Evolutionary conservation across 495 filamentous ascomycete species (phyloP).

Genomic region (Umbilicaria muhlenbergii): DNA sequence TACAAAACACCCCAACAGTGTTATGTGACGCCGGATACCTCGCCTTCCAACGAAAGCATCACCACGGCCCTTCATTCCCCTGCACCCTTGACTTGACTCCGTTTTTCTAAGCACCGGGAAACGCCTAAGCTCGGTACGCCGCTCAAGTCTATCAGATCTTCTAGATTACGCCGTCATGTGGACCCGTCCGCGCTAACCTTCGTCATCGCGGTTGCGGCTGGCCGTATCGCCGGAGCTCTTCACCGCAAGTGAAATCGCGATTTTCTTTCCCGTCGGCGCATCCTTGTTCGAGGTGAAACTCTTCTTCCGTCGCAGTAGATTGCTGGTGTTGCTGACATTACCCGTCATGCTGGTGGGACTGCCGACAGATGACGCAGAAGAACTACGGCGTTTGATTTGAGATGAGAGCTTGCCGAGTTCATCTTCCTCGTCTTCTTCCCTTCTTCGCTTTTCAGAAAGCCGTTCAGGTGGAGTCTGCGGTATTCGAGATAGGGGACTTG

Average conservation of each 20-base stretch:
- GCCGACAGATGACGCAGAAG: conserved; percentile 22
- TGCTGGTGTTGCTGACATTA: neutral
- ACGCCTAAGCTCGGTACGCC: neutral
- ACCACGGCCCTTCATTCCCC: no score
- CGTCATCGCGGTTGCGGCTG: neutral
- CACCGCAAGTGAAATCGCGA: conserved; percentile 17
- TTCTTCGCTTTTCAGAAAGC: conserved; percentile 77
- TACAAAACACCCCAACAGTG: no score
- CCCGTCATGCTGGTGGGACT: conserved; percentile 12
- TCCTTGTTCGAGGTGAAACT: conserved; percentile 13
- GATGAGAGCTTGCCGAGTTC: conserved; percentile 57
- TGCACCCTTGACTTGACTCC: neutral
- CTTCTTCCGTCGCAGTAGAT: conserved; percentile 25
- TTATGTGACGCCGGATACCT: no score
- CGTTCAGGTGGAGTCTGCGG: conserved; percentile 46
- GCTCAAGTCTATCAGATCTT: neutral
- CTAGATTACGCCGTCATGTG: neutral
- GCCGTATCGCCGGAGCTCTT: neutral
- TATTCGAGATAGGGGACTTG: conserved; percentile 15
- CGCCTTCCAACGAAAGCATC: no score
- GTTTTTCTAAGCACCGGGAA: neutral
- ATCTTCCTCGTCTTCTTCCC: conserved; percentile 70
- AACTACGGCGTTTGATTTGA: conserved; percentile 49
- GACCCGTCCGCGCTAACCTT: neutral
- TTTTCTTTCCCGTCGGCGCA: conserved; percentile 15